These are phyloP conservation scores for Lupinus albus DNA, from an alignment of 306 rosid species.

Conservation along the genomic window DNA sequence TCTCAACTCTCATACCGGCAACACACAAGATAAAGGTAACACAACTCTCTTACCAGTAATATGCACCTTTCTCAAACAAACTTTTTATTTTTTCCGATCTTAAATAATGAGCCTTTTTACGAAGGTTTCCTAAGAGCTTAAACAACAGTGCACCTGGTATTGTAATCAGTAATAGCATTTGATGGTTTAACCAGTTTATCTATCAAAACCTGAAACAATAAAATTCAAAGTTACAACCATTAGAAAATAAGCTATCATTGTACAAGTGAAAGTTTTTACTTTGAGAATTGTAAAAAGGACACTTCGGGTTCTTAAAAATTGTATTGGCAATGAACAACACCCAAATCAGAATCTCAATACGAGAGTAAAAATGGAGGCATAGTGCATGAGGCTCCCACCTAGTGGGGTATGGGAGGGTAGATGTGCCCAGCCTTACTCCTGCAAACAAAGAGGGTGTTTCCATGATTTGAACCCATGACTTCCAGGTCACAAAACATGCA, in stretches of 20 bases:
- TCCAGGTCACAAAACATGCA: too few species aligned
- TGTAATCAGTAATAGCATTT: conserved; percentile 76
- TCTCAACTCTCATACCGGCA: background rate
- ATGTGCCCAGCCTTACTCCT: too few species aligned
- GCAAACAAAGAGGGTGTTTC: too few species aligned
- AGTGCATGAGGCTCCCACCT: too few species aligned
- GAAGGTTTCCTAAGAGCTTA: background rate
- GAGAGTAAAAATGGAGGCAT: too few species aligned
- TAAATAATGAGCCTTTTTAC: background rate
- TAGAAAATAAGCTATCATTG: background rate
- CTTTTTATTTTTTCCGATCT: conserved; percentile 12
- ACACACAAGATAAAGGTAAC: background rate
- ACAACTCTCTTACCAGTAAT: too few species aligned
- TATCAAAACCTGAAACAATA: conserved; percentile 68
- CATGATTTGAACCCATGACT: too few species aligned
- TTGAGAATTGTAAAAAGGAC: conserved; percentile 17
- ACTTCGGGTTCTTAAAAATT: conserved; percentile 9
- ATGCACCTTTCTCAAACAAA: too few species aligned
- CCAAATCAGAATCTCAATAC: conserved; percentile 11
- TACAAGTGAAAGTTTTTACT: background rate
- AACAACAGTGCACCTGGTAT: conserved; percentile 70
- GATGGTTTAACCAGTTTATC: conserved; percentile 93
- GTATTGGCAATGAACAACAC: conserved; percentile 11
- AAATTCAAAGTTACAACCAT: conserved; percentile 18
- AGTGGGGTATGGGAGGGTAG: too few species aligned